phyloP scores from a whole-genome alignment of 805 yeast genomes.

The Hanseniaspora hatyaiensis region DNA sequence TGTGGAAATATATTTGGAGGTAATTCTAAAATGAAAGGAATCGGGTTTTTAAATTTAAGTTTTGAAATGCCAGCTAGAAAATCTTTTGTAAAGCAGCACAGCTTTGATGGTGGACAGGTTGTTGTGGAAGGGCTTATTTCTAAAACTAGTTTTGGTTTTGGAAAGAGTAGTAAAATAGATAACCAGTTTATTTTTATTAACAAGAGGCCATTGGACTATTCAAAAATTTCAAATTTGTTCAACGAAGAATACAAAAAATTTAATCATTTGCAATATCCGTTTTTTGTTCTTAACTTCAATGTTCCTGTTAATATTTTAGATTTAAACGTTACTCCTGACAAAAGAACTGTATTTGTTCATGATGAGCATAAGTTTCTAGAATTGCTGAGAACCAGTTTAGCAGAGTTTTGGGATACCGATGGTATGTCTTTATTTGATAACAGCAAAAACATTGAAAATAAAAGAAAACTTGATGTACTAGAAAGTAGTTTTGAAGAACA shows the following conservation, averaged over 20 bases:
- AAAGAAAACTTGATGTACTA: constrained; percentile 9
- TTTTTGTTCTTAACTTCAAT: constrained; percentile 48
- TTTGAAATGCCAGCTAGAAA: constrained; percentile 25
- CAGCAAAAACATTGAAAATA: not conserved
- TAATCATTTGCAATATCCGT: constrained; percentile 65
- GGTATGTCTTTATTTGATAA: constrained; percentile 28
- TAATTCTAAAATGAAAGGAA: constrained; percentile 42
- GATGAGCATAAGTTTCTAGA: constrained; percentile 53
- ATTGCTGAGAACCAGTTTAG: constrained; percentile 40
- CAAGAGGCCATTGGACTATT: constrained; percentile 56
- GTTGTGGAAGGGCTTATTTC: constrained; percentile 55
- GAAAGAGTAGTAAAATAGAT: constrained; percentile 51
- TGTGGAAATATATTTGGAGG: constrained; percentile 62
- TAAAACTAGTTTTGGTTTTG: constrained; percentile 65
- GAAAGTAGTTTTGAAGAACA: constrained; percentile 6
- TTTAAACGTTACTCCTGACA: constrained; percentile 86
- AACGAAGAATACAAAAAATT: constrained; percentile 64
- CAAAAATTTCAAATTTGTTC: constrained; percentile 43
- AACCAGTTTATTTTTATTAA: constrained; percentile 69
- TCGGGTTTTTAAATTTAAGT: constrained; percentile 39
- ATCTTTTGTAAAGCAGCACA: constrained; percentile 19
- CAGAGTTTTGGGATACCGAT: constrained; percentile 35
- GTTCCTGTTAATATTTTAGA: constrained; percentile 50
- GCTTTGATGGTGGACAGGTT: constrained; percentile 18
- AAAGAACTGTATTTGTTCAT: constrained; percentile 57